These are phyloP conservation scores for Suillus americanus DNA, from an alignment of 768 basidiomycete genomes.

Conservation along the genomic window DNA sequence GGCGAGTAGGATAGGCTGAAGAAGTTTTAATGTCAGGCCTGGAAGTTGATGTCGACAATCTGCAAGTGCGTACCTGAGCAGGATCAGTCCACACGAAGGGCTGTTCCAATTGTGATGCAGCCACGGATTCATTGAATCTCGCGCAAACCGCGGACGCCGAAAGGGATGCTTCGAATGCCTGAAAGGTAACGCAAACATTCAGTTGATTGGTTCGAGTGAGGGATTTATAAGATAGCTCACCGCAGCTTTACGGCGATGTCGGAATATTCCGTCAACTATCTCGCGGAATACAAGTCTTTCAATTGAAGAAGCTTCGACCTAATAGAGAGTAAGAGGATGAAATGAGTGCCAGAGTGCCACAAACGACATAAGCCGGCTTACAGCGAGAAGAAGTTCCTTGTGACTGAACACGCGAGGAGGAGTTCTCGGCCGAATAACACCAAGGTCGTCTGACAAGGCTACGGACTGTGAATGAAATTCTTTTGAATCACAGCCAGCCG, in stretches of 20 bases:
- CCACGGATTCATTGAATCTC: slow-evolving; percentile 38
- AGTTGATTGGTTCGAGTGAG: slow-evolving; percentile 5
- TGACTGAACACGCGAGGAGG: slow-evolving; percentile 30
- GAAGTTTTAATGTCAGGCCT: neutral
- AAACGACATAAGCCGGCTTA: slow-evolving; percentile 13
- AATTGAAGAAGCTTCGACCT: slow-evolving; percentile 25
- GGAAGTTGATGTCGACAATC: neutral
- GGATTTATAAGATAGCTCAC: slow-evolving; percentile 31
- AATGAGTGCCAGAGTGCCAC: neutral
- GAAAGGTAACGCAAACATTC: slow-evolving; percentile 7
- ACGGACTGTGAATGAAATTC: neutral
- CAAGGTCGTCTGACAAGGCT: neutral
- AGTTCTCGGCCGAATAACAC: neutral
- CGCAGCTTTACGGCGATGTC: slow-evolving; percentile 36
- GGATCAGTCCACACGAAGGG: slow-evolving; percentile 52
- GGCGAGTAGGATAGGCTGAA: slow-evolving; percentile 34
- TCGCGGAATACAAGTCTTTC: slow-evolving; percentile 33
- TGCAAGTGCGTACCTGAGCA: slow-evolving; percentile 40
- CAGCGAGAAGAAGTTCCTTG: slow-evolving; percentile 31
- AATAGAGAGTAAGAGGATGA: neutral
- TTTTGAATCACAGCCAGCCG: neutral
- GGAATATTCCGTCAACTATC: slow-evolving; percentile 36
- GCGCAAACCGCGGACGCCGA: slow-evolving; percentile 36
- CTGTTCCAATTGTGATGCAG: slow-evolving; percentile 34
- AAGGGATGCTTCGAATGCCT: slow-evolving; percentile 43